Base-by-base conservation (phyloP, 2,329 filamentous ascomycete species). In the Aureobasidium uvarum region DNA sequence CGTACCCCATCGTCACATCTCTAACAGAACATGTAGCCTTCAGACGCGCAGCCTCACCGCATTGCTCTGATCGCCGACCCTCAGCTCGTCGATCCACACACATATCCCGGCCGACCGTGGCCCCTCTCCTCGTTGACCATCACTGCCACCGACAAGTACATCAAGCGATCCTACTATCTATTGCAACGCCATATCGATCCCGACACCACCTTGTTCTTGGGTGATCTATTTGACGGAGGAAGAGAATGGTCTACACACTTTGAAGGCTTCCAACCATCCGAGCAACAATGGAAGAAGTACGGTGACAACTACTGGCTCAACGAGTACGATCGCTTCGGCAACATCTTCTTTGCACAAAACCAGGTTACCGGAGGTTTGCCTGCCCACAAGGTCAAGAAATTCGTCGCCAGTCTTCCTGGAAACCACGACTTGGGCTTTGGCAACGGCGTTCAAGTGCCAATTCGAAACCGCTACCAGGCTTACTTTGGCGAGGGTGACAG, bases 341-440 rank as follows among this genome's bases (percentile, higher is more conserved):
- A 85, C 66, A 90, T 99, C 64, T 99, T 97, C 76, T 86, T 93
- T 68, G 81, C 67, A 8, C 66, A 68, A 3, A 67, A 70, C 18
- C 74, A 76, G 66, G 69, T 76, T 20, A 80, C 83, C 0, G 76
- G 81, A 1, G 86, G 87, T 66, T 85, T 88, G 69, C 82, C 85
- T 36, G 89, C 89, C 2, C 84, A 89, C 65, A 93, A 90, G 77
- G 88, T 89, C 5, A 84, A 90, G 66, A 92, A 89, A 76, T 80
- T 98, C 62, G 89, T 98, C 62, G 86, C 90, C 20, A 94, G 89
- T 73, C 74, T 99, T 66, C 95, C 95, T 0, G 95, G 95, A 2
- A 99, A 99, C 72, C 95, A 99, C 74, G 95, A 99, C 74, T 77
- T 98, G 46, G 95, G 95, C 0, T 96, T 98, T 73, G 94, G 91